These are phyloP conservation scores for Neonectria sp. DNA, from an alignment of 2,329 filamentous ascomycete species.

Conservation along the genomic window DNA sequence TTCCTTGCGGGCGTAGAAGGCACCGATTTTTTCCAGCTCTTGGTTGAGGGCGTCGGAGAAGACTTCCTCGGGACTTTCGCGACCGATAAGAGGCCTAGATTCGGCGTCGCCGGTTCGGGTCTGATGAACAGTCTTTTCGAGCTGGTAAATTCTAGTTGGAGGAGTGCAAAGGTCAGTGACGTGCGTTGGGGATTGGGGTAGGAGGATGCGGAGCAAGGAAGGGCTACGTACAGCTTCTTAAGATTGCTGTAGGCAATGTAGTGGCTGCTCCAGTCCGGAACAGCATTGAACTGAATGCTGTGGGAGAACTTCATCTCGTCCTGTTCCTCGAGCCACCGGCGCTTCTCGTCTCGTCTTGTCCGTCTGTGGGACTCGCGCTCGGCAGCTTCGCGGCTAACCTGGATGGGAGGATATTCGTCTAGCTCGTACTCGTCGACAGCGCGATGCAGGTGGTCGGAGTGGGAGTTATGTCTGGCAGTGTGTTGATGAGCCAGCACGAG, in stretches of 20 bases:
- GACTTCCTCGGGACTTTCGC: constrained; percentile 82
- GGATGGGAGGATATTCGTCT: constrained; percentile 55
- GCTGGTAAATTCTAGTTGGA: constrained; percentile 86
- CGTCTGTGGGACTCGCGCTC: constrained; percentile 53
- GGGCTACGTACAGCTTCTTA: constrained; percentile 87
- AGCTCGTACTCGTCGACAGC: constrained; percentile 57
- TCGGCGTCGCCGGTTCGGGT: constrained; percentile 79
- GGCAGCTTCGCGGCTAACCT: constrained; percentile 47
- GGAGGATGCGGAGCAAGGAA: neutral
- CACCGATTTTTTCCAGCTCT: constrained; percentile 94
- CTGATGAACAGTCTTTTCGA: constrained; percentile 88
- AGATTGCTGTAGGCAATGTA: constrained; percentile 99
- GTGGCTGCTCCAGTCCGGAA: constrained; percentile 99
- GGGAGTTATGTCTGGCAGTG: constrained; percentile 19
- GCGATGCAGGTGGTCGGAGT: constrained; percentile 14
- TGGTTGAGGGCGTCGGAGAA: constrained; percentile 87
- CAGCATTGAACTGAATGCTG: constrained; percentile 99
- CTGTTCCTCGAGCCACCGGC: constrained; percentile 77
- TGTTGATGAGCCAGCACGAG: constrained; percentile 24
- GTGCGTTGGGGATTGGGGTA: neutral
- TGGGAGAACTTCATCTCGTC: constrained; percentile 99
- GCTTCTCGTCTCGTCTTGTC: constrained; percentile 73
- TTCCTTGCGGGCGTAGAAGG: constrained; percentile 93
- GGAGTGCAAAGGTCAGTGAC: constrained; percentile 27
- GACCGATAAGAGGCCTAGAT: constrained; percentile 84